A percentile compares a stretch with the other conserved stretches of the same genome.
phyloP scores from a whole-genome alignment of 2,329 filamentous ascomycete genomes.

The Paramyrothecium roridum region DNA sequence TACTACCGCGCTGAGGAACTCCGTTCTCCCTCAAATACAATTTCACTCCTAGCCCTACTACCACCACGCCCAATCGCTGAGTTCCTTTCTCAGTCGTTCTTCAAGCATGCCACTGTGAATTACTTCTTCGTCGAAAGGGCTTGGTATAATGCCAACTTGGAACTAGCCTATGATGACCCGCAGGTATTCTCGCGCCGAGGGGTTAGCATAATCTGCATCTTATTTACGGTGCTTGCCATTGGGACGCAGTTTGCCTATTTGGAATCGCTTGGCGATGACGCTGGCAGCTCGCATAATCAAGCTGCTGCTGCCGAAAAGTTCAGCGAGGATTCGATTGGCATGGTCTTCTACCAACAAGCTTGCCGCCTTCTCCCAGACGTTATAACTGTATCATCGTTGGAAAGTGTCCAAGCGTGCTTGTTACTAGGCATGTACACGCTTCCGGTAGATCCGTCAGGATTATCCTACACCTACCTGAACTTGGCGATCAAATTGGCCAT shows the following conservation, averaged over 20 bases:
- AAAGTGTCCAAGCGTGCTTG: conserved; percentile 56
- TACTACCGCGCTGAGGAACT: conserved; percentile 45
- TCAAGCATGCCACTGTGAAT: conserved; percentile 44
- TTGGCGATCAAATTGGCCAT: conserved; percentile 55
- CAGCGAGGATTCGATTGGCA: conserved; percentile 50
- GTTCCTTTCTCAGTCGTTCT: conserved; percentile 44
- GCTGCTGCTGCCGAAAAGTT: conserved; percentile 19
- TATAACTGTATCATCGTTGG: conserved; percentile 51
- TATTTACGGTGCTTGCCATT: conserved; percentile 46
- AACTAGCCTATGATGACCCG: conserved; percentile 36
- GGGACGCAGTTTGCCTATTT: conserved; percentile 50
- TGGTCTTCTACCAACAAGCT: conserved; percentile 54
- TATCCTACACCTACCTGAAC: conserved; percentile 55
- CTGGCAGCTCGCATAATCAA: conserved; percentile 10
- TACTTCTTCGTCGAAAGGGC: conserved; percentile 43
- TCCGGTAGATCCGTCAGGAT: conserved; percentile 52
- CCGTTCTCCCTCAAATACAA: conserved; percentile 34
- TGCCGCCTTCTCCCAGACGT: conserved; percentile 52
- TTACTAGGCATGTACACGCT: conserved; percentile 54
- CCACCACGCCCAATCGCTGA: conserved; percentile 44
- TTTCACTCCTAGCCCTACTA: conserved; percentile 35
- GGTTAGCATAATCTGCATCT: conserved; percentile 39
- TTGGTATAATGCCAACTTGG: conserved; percentile 38
- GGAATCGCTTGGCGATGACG: conserved; percentile 21
- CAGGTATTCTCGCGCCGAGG: conserved; percentile 33